Evolutionary conservation across 208 protist genomes (phyloP).

Genomic region (Trypanosoma boissoni): DNA sequence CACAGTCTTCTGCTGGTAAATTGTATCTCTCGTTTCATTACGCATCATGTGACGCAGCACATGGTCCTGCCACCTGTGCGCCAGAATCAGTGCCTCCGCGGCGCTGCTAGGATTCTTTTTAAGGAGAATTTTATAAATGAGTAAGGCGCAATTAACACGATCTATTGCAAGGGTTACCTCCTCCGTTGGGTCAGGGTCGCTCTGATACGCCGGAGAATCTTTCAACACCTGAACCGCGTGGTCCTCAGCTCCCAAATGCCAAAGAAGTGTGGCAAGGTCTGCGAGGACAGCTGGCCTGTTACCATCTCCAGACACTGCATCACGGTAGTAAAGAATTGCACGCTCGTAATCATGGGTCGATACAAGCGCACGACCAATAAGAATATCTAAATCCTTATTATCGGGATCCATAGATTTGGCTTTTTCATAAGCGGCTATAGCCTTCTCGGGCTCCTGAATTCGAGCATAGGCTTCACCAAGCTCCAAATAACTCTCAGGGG

Average conservation of each 20-base stretch:
- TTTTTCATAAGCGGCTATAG: slow-evolving; percentile 88
- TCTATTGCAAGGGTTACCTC: slow-evolving; percentile 48
- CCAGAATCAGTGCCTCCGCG: slow-evolving; percentile 55
- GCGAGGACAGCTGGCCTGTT: slow-evolving; percentile 71
- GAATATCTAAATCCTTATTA: slow-evolving; percentile 80
- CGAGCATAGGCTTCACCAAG: slow-evolving; percentile 86
- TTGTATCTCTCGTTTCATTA: slow-evolving; percentile 73
- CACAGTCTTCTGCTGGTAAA: slow-evolving; percentile 73
- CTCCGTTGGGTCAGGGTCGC: slow-evolving; percentile 31
- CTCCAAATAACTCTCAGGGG: slow-evolving; percentile 73
- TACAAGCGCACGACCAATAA: slow-evolving; percentile 93
- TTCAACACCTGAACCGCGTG: slow-evolving; percentile 56
- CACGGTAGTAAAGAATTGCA: slow-evolving; percentile 89
- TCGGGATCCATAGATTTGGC: slow-evolving; percentile 77
- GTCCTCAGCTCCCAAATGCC: slow-evolving; percentile 70
- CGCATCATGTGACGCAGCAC: slow-evolving; percentile 72
- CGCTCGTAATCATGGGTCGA: slow-evolving; percentile 92
- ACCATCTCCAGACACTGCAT: slow-evolving; percentile 69
- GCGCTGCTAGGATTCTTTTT: slow-evolving; percentile 30
- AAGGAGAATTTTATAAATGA: slow-evolving; percentile 88
- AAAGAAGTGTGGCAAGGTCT: slow-evolving; percentile 92
- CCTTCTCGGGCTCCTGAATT: slow-evolving; percentile 90
- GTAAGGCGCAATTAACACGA: slow-evolving; percentile 77
- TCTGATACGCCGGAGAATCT: slow-evolving; percentile 46
- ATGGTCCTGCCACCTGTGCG: slow-evolving; percentile 63